Evolutionary conservation across 1,284 basidiomycete genomes (phyloP), one percentile per base, ranked within the genome.

Genomic region (Ceratobasidium sp.): DNA sequence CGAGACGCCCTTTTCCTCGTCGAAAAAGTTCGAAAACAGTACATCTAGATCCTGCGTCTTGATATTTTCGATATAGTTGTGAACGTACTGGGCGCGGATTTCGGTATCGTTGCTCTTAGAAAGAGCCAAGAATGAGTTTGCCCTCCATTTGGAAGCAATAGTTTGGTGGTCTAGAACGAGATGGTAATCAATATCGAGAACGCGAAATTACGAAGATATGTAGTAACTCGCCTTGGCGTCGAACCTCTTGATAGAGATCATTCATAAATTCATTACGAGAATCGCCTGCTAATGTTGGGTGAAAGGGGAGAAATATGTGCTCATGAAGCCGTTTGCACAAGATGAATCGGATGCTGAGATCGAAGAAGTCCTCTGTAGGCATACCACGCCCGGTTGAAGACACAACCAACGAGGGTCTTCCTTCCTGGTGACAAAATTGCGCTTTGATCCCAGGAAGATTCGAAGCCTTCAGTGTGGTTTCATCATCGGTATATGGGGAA

Each of bases 291-390:
- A 69, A 41, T 2, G 20, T 23, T 18, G 74, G 74, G 23, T 77
- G 74, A 35, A 77, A 77, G 2, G 74, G 64, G 3, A 41, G n/a
- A 10, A 77, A 77, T 67, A 77, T 67, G 16, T 65, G 38, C 33
- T 68, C 54, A 12, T 77, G 44, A 3, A 77, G 50, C 27, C 65
- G 74, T 33, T 60, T 52, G 18, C 74, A 57, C 0, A 77, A 4
- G 23, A 77, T 67, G 7, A 65, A 55, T 23, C 74, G 64, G 1
- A 67, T 44, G 27, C 64, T 55, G 14, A 48, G 38, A 23, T 67
- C 64, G 54, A 77, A 59, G 33, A 77, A 77, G 33, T 77, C 74
- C 27, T 77, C 64, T n/a, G 41, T 33, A 7, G n/a, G 64, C 65
- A 57, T 67, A 1, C 64, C 64, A 6, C 12, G 52, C 8, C 74